Evolutionary conservation across 2,329 filamentous ascomycete species (phyloP).

Genomic region (Cercospora sojina): DNA sequence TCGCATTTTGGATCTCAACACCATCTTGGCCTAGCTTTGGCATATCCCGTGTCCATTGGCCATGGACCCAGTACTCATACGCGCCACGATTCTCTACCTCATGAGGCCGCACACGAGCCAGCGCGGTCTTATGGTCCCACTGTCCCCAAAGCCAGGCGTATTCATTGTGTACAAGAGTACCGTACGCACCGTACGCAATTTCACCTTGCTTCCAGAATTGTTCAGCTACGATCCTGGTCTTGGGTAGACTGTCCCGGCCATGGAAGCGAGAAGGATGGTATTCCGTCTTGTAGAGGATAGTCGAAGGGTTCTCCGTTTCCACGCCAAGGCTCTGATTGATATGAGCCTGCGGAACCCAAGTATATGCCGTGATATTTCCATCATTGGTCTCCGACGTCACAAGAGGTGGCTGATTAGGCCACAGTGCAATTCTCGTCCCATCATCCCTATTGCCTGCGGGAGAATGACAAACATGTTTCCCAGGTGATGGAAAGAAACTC

Average conservation of each 20-base stretch:
- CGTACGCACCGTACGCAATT: conserved; percentile 21
- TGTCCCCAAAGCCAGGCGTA: conserved; percentile 21
- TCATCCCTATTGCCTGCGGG: conserved; percentile 20
- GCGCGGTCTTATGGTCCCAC: conserved; percentile 16
- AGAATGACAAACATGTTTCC: conserved; percentile 12
- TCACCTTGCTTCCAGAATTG: conserved; percentile 23
- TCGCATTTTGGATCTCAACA: conserved; percentile 24
- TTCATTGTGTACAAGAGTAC: conserved; percentile 16
- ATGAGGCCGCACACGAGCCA: conserved; percentile 18
- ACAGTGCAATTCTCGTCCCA: conserved; percentile 19
- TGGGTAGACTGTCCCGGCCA: conserved; percentile 16
- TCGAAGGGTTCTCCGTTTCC: conserved; percentile 17
- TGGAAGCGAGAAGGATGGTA: conserved; percentile 17
- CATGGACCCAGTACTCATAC: conserved; percentile 22
- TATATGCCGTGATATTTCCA: conserved; percentile 21
- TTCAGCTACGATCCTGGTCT: conserved; percentile 19
- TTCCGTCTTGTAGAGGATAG: conserved; percentile 19
- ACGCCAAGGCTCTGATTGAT: conserved; percentile 18
- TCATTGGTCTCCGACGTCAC: conserved; percentile 16
- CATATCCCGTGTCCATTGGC: conserved; percentile 14
- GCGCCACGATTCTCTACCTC: conserved; percentile 18
- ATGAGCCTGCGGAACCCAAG: conserved; percentile 21
- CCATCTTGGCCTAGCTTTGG: conserved; percentile 14
- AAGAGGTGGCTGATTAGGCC: conserved; percentile 21
- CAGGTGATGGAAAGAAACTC: conserved; percentile 21